phyloP scores from a whole-genome alignment of 306 rosid species.

The Sesbania bispinosa region DNA sequence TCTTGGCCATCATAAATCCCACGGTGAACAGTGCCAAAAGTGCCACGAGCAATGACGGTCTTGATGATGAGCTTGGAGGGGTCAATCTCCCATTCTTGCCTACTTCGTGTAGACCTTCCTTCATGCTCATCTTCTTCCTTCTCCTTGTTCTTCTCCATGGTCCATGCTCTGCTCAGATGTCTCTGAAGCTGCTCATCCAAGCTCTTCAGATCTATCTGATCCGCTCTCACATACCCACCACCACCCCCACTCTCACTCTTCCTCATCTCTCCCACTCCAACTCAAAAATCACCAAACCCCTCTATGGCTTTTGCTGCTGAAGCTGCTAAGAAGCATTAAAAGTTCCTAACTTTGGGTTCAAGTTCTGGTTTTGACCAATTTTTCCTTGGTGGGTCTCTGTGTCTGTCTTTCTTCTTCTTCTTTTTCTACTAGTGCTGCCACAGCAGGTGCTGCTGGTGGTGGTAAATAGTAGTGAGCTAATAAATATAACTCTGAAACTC shows the following conservation, averaged over 20 bases:
- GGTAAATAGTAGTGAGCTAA: constrained; percentile 26
- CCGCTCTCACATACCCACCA: constrained; percentile 88
- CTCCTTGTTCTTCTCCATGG: constrained; percentile 88
- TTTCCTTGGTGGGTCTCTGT: constrained; percentile 25
- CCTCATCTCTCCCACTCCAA: constrained; percentile 45
- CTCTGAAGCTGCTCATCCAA: constrained; percentile 96
- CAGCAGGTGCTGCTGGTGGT: neutral
- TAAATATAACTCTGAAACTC: no score
- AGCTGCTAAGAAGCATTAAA: constrained; percentile 9
- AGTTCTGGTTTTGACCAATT: constrained; percentile 25
- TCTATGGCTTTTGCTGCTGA: neutral
- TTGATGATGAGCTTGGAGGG: constrained; percentile 85
- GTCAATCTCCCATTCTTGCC: constrained; percentile 99
- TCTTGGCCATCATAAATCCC: constrained; percentile 90
- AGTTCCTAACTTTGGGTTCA: constrained; percentile 6
- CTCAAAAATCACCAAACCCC: constrained; percentile 16
- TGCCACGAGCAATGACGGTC: constrained; percentile 85
- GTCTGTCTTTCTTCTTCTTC: no score
- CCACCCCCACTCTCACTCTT: constrained; percentile 80
- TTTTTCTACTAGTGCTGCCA: neutral
- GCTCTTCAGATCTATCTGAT: constrained; percentile 98
- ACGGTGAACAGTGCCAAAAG: constrained; percentile 98
- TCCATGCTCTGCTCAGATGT: constrained; percentile 86
- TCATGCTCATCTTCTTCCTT: constrained; percentile 46
- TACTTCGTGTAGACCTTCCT: constrained; percentile 41